Conservation (phyloP, 805 yeast genomes). For the Wickerhamiella dianesei region DNA sequence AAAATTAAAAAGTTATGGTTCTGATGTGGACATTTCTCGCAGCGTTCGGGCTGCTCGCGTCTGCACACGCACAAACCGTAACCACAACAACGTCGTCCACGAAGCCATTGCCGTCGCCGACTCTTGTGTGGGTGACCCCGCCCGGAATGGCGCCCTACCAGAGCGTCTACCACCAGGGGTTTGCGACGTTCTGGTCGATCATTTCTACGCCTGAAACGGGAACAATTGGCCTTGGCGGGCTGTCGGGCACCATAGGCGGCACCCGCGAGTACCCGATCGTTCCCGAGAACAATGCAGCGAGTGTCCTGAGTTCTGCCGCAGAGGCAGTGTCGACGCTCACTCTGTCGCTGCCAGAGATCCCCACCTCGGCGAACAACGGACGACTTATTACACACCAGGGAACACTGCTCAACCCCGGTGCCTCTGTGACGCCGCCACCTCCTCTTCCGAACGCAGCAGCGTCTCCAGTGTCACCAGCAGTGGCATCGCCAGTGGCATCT, state of each 20-base stretch:
- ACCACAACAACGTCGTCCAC: background rate
- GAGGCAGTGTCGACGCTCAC: background rate
- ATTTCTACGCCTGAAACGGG: conserved; percentile 45
- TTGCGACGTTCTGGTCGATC: conserved; percentile 18
- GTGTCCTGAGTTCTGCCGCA: background rate
- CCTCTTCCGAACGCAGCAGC: background rate
- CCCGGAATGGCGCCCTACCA: conserved; percentile 19
- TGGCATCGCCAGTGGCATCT: too few relatives aligned
- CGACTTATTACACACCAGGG: background rate
- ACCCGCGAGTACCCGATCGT: conserved; percentile 15
- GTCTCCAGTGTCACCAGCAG: background rate
- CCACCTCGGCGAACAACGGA: background rate
- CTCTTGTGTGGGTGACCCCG: conserved; percentile 32
- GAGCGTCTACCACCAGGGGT: conserved; percentile 13
- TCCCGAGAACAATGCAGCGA: background rate
- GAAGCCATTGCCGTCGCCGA: conserved; percentile 12
- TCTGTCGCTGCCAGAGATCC: background rate
- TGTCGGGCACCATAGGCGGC: conserved; percentile 52
- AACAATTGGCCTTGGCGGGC: conserved; percentile 60
- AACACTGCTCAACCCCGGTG: background rate
- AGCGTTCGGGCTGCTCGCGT: background rate
- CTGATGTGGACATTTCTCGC: background rate
- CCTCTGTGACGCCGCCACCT: background rate
- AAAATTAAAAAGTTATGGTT: too few relatives aligned
- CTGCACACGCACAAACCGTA: background rate